Percentiles rank a stretch among this genome's conserved stretches.
Evolutionary conservation across 1,284 basidiomycete genomes (phyloP).

Genomic region (Ceratobasidium papillatum): DNA sequence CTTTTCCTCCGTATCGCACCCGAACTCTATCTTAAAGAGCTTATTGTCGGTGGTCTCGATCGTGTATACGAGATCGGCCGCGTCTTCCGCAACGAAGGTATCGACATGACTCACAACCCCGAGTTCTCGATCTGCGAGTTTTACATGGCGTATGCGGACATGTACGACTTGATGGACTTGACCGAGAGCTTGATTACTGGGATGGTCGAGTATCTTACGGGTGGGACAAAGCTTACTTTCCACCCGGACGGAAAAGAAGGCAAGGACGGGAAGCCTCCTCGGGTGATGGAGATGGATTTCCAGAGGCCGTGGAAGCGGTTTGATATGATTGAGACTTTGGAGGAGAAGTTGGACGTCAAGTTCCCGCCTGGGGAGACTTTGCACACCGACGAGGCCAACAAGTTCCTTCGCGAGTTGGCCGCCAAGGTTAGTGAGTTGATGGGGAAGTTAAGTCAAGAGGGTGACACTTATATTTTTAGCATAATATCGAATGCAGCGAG

Average conservation of each 20-base stretch:
- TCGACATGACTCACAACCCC: conserved; percentile 97
- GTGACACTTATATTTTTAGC: conserved; percentile 57
- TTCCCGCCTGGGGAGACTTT: conserved; percentile 95
- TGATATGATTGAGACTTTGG: conserved; percentile 97
- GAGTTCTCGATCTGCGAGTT: conserved; percentile 99
- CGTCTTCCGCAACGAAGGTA: conserved; percentile 98
- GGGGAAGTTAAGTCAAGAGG: background rate
- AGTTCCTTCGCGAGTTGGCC: conserved; percentile 87
- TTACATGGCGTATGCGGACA: conserved; percentile 99
- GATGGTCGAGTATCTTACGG: conserved; percentile 87
- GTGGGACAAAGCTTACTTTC: conserved; percentile 86
- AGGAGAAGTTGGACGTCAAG: conserved; percentile 90
- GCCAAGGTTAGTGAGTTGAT: conserved; percentile 66
- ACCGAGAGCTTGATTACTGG: conserved; percentile 94
- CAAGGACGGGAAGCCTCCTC: conserved; percentile 57
- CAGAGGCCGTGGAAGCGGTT: conserved; percentile 98
- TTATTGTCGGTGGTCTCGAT: conserved; percentile 96
- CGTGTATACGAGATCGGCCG: conserved; percentile 98
- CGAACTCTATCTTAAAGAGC: conserved; percentile 97
- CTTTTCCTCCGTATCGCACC: conserved; percentile 98
- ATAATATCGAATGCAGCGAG: conserved; percentile 97
- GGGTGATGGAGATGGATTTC: conserved; percentile 86
- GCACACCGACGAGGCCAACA: conserved; percentile 88
- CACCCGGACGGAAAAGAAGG: conserved; percentile 92
- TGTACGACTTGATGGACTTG: conserved; percentile 99